Base-by-base conservation (phyloP, 2,329 filamentous ascomycete species). In the Sclerotinia minor region DNA sequence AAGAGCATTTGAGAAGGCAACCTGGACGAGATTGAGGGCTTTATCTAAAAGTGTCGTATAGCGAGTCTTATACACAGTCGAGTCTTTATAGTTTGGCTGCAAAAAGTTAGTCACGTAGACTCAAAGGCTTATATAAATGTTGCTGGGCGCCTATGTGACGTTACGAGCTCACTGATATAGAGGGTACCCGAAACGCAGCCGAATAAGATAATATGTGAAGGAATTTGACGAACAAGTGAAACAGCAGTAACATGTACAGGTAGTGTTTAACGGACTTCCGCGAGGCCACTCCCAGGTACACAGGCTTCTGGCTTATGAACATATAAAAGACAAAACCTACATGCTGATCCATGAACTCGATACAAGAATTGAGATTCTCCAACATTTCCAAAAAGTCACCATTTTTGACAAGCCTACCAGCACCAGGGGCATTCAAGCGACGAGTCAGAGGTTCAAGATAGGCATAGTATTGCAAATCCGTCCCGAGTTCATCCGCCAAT, bases 381-480 rank as follows among this genome's bases (percentile, higher is more conserved):
- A 99, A 81, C 83, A 98, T 96, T 65, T 97, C 92, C 2, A 90
- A 88, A 76, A 98, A 97, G 55, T 91, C 90, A 63, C 90, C 88
- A 67, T 90, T 89, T 57, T 94, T 90, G 21, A 97, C 94, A 67
- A 97, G 83, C 68, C 90, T 92, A 60, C 92, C 89, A 26, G 94
- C 94, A 0, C 94, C 93, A 0, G 95, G 94, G 0, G 94, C 94
- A 81, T 98, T 98, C 68, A 99, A 86, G 19, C 93, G 87, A 67
- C 94, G 86, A 0, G 93, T 97, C 69, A 94, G 93, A 58, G 90
- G 93, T 71, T 99, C 95, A 7, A 99, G 84, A 76, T 97, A 97
- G 26, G 91, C 87, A 78, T 99, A 99, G 79, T 96, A 97, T 76
- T 94, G 89, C n/a, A 97, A 82, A 73, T 97, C 96, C 32, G 92